Conservation (phyloP, 805 yeast genomes). For the Hanseniaspora pseudoguilliermondii region DNA sequence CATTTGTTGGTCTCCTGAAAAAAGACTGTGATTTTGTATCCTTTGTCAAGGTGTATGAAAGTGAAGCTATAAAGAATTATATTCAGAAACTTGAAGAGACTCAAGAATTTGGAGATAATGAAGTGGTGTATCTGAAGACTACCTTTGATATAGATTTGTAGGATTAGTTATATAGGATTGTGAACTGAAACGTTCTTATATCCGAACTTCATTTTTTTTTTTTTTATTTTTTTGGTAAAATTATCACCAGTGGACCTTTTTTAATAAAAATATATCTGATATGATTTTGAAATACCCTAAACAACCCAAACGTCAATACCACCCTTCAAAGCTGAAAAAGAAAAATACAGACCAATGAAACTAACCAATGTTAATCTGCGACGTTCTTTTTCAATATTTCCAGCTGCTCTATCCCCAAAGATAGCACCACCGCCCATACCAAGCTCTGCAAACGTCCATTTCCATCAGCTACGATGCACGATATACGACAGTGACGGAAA, state of each 20-base stretch:
- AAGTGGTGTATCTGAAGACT: background rate
- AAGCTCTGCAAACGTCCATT: background rate
- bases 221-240: too few species aligned
- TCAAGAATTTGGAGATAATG: too few species aligned
- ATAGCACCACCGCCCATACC: background rate
- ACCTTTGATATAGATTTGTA: background rate
- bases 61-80: background rate
- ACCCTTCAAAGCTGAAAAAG: too few species aligned
- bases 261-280: too few species aligned
- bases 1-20: background rate
- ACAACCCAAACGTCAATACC: too few species aligned
- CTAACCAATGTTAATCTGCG: background rate
- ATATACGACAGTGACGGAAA: conserved; percentile 11
- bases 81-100: background rate
- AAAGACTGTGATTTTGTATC: background rate
- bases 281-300: too few species aligned
- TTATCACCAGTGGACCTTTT: too few species aligned
- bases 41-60: background rate
- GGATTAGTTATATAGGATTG: too few species aligned
- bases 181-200: too few species aligned
- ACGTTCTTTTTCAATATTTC: background rate
- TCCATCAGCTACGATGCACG: conserved; percentile 11
- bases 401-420: background rate
- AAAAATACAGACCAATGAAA: background rate
- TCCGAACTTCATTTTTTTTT: too few species aligned